phyloP scores from a whole-genome alignment of 75 land plant species.

The Larix kaempferi region DNA sequence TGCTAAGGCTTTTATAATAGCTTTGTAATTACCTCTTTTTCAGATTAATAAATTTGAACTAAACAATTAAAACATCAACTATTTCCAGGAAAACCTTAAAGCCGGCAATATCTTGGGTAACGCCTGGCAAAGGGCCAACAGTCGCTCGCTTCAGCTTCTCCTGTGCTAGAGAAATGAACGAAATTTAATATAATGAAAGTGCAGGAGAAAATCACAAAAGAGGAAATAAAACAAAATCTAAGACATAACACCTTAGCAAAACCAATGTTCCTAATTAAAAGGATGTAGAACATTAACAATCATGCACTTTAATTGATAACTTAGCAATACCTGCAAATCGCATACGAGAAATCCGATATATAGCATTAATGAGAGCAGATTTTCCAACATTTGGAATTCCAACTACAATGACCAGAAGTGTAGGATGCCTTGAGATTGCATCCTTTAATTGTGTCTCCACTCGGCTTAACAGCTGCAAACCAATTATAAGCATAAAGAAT shows the following conservation, averaged over 20 bases:
- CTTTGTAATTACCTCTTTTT: too few species aligned
- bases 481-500: neutral
- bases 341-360: constrained; percentile 60
- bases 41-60: too few species aligned
- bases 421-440: constrained; percentile 74
- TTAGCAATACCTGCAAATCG: constrained; percentile 54
- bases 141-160: constrained; percentile 77
- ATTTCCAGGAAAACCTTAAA: constrained; percentile 59
- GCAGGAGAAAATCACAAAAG: neutral
- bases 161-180: constrained; percentile 54
- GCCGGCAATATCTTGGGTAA: constrained; percentile 89
- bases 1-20: too few species aligned
- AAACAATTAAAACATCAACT: neutral
- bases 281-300: neutral
- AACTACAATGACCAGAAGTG: constrained; percentile 92
- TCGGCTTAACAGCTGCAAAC: constrained; percentile 59
- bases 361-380: constrained; percentile 85
- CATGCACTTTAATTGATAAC: neutral
- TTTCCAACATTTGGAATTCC: constrained; percentile 99
- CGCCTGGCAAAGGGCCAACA: constrained; percentile 96
- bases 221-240: neutral
- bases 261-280: neutral
- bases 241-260: neutral
- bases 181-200: neutral
- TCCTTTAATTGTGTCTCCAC: constrained; percentile 61